phyloP scores from a whole-genome alignment of 2,329 filamentous ascomycete genomes.

The Colletotrichum noveboracense region DNA sequence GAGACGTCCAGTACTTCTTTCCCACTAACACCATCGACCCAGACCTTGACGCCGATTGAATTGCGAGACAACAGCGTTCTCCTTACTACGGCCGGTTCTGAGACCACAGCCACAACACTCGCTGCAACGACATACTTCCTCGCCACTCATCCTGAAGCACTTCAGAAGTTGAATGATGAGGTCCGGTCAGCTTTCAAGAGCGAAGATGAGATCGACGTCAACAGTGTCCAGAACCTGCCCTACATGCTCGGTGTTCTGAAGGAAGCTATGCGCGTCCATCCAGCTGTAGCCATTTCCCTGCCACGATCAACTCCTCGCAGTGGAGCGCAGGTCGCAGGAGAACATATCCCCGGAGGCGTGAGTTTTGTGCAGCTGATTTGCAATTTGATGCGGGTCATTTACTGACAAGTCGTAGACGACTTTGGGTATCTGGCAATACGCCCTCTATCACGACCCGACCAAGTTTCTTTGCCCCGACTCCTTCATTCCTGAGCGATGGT shows the following conservation, averaged over 20 bases:
- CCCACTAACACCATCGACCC: conserved; percentile 13
- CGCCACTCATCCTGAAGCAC: conserved; percentile 29
- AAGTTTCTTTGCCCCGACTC: conserved; percentile 49
- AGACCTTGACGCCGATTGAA: neutral
- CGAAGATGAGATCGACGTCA: conserved; percentile 41
- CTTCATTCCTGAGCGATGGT: conserved; percentile 54
- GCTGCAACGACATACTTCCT: conserved; percentile 46
- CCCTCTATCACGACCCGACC: conserved; percentile 43
- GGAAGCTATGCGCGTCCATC: conserved; percentile 42
- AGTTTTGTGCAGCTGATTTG: conserved; percentile 19
- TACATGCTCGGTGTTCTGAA: conserved; percentile 47
- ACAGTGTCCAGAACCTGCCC: conserved; percentile 29
- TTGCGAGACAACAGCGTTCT: conserved; percentile 18
- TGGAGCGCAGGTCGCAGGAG: conserved; percentile 34
- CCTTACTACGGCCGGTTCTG: conserved; percentile 41
- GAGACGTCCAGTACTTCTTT: neutral
- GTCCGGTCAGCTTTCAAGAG: conserved; percentile 40
- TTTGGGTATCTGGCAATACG: conserved; percentile 48
- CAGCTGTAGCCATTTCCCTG: conserved; percentile 27
- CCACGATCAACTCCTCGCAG: conserved; percentile 31
- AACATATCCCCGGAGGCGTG: conserved; percentile 35
- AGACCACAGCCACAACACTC: conserved; percentile 50
- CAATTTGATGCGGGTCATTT: neutral
- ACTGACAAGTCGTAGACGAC: conserved; percentile 30
- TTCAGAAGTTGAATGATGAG: conserved; percentile 39